Conservation (phyloP, 1,284 basidiomycete genomes). For the Marasmius fiardii region DNA sequence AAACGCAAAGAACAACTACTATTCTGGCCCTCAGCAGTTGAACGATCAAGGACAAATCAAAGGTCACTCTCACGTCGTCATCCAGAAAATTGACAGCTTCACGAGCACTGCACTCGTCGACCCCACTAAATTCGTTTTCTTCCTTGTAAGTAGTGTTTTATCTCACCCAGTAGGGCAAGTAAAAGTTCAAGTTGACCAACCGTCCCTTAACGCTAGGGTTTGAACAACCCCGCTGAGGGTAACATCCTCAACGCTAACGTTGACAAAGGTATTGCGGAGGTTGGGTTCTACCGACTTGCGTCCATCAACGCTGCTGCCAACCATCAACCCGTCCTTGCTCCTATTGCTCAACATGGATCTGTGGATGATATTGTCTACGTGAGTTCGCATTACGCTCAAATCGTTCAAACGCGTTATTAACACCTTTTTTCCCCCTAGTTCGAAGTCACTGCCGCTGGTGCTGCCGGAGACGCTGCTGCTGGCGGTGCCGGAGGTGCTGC, state of each 20-base stretch:
- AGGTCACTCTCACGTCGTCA: constrained; percentile 65
- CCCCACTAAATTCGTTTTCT: constrained; percentile 60
- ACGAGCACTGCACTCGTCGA: constrained; percentile 50
- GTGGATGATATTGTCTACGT: constrained; percentile 43
- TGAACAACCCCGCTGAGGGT: constrained; percentile 16
- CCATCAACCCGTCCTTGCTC: constrained; percentile 61
- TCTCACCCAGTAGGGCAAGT: not conserved
- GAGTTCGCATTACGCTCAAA: constrained; percentile 13
- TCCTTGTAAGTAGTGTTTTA: constrained; percentile 40
- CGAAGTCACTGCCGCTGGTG: constrained; percentile 5
- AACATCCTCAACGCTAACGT: constrained; percentile 52
- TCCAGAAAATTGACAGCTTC: constrained; percentile 49
- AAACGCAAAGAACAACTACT: constrained; percentile 59
- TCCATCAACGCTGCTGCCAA: constrained; percentile 60
- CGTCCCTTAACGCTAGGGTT: not conserved
- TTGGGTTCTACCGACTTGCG: constrained; percentile 58
- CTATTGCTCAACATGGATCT: constrained; percentile 47
- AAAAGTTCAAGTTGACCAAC: not conserved
- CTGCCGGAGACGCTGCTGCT: constrained; percentile 4
- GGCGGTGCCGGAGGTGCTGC: not conserved
- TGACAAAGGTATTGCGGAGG: constrained; percentile 57
- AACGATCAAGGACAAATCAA: constrained; percentile 48
- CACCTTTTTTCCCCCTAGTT: constrained; percentile 3
- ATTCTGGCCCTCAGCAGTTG: constrained; percentile 64
- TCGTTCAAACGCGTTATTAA: not conserved